Conservation (phyloP, 2,329 filamentous ascomycete species). For the Fonsecaea monophora region DNA sequence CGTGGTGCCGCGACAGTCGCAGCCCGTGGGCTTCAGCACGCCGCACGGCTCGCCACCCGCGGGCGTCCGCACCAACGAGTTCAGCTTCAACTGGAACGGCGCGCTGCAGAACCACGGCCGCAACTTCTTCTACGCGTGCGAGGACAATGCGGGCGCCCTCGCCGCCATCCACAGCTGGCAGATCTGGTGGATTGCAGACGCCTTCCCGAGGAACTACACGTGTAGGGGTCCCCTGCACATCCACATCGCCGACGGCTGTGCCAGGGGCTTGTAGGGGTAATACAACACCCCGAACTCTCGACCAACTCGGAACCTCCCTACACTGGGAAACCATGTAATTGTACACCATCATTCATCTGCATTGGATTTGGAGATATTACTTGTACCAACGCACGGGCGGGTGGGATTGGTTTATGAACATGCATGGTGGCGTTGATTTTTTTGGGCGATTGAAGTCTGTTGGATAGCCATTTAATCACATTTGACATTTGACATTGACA, state of each 20-base stretch:
- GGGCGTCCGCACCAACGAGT: slow-evolving; percentile 17
- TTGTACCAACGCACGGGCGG: neutral
- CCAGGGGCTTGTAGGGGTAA: neutral
- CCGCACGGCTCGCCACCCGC: slow-evolving; percentile 22
- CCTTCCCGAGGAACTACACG: neutral
- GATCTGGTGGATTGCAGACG: slow-evolving; percentile 22
- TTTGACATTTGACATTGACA: no score
- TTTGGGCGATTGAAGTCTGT: no score
- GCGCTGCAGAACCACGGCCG: slow-evolving; percentile 16
- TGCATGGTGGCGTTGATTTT: neutral
- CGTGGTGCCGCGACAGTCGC: slow-evolving; percentile 14
- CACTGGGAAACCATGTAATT: neutral
- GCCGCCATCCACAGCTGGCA: slow-evolving; percentile 22
- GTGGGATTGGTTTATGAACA: neutral
- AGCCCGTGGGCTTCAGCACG: slow-evolving; percentile 20
- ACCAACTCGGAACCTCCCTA: neutral
- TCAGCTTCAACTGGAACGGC: slow-evolving; percentile 18
- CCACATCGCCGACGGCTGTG: neutral
- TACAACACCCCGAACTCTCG: neutral
- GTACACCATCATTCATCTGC: neutral
- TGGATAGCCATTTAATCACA: no score
- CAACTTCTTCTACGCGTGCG: slow-evolving; percentile 24
- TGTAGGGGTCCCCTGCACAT: slow-evolving; percentile 22
- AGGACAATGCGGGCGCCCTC: slow-evolving; percentile 10
- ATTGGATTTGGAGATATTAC: neutral